Conservation (phyloP, 495 filamentous ascomycete genomes). For the Delitschia confertaspora region DNA sequence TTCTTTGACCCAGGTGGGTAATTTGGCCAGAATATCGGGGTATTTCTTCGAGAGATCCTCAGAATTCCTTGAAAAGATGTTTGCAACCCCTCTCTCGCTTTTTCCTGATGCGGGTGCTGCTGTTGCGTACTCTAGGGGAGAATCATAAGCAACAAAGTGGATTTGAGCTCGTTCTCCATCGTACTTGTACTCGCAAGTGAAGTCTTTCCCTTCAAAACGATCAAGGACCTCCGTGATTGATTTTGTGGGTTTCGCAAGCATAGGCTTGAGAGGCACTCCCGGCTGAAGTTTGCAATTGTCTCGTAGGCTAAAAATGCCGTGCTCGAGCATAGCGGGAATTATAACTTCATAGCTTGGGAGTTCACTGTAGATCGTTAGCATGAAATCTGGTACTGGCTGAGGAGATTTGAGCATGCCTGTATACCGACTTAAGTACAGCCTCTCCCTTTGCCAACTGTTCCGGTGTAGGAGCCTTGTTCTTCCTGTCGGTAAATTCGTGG, state of each 20-base stretch:
- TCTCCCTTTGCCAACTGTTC: conserved; percentile 76
- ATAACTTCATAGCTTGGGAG: conserved; percentile 93
- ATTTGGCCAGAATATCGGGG: conserved; percentile 82
- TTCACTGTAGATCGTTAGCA: conserved; percentile 47
- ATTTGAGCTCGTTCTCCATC: conserved; percentile 96
- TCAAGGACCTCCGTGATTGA: conserved; percentile 98
- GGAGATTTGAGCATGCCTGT: conserved; percentile 49
- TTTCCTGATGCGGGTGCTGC: conserved; percentile 49
- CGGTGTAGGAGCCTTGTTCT: conserved; percentile 57
- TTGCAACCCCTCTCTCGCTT: conserved; percentile 54
- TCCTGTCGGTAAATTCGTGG: conserved; percentile 64
- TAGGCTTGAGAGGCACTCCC: conserved; percentile 91
- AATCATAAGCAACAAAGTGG: conserved; percentile 84
- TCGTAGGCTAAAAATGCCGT: conserved; percentile 72
- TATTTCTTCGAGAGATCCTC: conserved; percentile 97
- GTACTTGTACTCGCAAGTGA: conserved; percentile 98
- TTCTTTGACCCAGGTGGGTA: conserved; percentile 78
- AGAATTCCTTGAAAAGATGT: conserved; percentile 94
- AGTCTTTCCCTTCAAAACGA: conserved; percentile 88
- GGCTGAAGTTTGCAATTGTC: conserved; percentile 88
- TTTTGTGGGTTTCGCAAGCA: conserved; percentile 98
- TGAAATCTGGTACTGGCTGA: background rate
- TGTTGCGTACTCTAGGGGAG: conserved; percentile 52
- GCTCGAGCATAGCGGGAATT: conserved; percentile 74
- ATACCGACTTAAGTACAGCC: conserved; percentile 76